Base-by-base conservation (phyloP, 192 early-diverging fungal genomes). In the Haplosporangium gracile region DNA sequence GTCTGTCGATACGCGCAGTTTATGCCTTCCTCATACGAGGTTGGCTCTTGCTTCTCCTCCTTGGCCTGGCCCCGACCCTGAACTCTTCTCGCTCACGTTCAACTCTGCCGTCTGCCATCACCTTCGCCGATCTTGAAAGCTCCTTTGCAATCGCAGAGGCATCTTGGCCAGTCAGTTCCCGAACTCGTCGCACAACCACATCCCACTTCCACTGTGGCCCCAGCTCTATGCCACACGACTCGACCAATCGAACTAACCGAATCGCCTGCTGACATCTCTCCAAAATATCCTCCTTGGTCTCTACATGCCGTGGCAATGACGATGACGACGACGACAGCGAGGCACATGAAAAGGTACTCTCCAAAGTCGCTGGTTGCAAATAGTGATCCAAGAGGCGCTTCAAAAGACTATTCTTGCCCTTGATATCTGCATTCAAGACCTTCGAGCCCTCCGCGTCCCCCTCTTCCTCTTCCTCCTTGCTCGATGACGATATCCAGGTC, bases 331-430 rank as follows among this genome's bases (percentile, higher is more conserved):
- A 65, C 13, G 60, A 65, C 0, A 29, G 15, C n/a, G 4, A 32
- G 39, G 0, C 26, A 13, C 43, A n/a, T 5, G 42, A 22, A 29
- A n/a, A 29, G 24, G 9, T 26, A 29, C 22, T 29, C 26, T 45
- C 22, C 22, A 42, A 5, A 11, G 11, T 4, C 13, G 24, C 26
- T 15, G 60, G 60, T 38, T 72, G 42, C 38, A 86, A 53, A 4
- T 81, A 43, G 34, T 86, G 84, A 70, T 81, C 76, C 70, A 86
- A 26, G 47, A 86, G 38, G 2, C 84, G 84, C 32, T 76, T 75
- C 57, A 86, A 68, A 10, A 86, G 77, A 20, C 84, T 76, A 13
- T 81, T 86, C 53, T 77, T 72, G 26, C 84, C 76, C 68, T 86
- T 86, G 40, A 86, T 68, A 38, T 77, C 83, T 13, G 75, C 5